Percentiles rank a stretch among this genome's conserved stretches.
Evolutionary conservation across 140 eudicot species (phyloP).

Genomic region (Flaveria floridana): DNA sequence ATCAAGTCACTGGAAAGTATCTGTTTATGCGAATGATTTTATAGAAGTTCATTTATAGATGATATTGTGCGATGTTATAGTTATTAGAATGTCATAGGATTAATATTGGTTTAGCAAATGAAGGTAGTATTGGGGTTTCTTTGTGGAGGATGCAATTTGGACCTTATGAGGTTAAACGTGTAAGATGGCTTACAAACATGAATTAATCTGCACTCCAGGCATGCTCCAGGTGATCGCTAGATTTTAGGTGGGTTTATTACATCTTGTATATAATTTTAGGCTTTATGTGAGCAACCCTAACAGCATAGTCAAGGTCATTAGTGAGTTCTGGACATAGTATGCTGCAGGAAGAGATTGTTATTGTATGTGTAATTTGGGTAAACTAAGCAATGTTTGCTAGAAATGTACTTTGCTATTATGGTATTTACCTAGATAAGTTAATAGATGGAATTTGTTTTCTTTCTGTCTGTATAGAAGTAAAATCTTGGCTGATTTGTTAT

Average conservation of each 20-base stretch:
- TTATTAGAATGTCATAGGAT: not conserved
- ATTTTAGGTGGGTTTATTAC: constrained; percentile 4
- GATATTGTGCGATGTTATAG: not conserved
- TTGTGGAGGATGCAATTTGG: not conserved
- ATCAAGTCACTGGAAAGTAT: not conserved
- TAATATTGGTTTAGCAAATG: not conserved
- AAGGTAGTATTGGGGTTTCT: not conserved
- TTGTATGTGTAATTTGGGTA: not conserved
- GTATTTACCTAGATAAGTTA: not conserved
- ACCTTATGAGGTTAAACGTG: not conserved
- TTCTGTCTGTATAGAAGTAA: no score
- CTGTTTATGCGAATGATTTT: not conserved
- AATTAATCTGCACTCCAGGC: not conserved
- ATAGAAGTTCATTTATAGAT: not conserved
- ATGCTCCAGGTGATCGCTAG: not conserved
- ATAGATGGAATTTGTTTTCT: no score
- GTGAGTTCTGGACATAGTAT: not conserved
- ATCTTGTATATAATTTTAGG: not conserved
- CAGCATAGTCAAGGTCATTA: constrained; percentile 10
- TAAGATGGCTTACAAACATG: not conserved
- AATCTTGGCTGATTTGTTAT: no score
- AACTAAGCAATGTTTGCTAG: not conserved
- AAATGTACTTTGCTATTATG: no score
- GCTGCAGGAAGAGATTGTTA: not conserved
- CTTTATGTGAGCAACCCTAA: not conserved